Conservation (phyloP, 225 moss, liverwort and hornwort species). For the Marchantia polymorpha region DNA sequence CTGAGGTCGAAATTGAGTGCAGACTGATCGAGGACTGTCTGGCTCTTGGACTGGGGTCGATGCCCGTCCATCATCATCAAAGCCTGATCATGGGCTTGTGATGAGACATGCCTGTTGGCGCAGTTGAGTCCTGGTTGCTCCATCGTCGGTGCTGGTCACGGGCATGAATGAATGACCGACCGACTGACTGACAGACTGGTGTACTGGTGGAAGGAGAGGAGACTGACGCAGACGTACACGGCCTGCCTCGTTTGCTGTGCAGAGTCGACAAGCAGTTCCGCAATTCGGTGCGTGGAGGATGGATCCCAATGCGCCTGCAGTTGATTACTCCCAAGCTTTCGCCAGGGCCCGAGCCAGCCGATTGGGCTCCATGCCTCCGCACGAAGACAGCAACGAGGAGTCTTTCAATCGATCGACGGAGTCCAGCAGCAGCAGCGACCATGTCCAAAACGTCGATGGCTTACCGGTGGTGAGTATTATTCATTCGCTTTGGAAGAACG, state of each 20-base stretch:
- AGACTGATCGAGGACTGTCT: too few relatives aligned
- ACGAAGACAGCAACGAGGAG: not conserved
- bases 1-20: too few relatives aligned
- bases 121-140: too few relatives aligned
- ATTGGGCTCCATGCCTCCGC: constrained; percentile 25
- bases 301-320: constrained; percentile 24
- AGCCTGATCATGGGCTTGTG: too few relatives aligned
- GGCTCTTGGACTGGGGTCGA: too few relatives aligned
- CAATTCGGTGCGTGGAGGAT: constrained; percentile 36
- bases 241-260: not conserved
- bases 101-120: too few relatives aligned
- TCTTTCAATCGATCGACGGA: not conserved
- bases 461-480: not conserved
- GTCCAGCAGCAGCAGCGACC: not conserved
- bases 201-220: not conserved
- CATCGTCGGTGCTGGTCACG: too few relatives aligned
- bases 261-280: constrained; percentile 36
- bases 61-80: too few relatives aligned
- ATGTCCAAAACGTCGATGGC: not conserved
- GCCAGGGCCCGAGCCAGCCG: constrained; percentile 36
- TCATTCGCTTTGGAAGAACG: too few relatives aligned
- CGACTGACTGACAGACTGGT: too few relatives aligned
- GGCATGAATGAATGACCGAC: not conserved
- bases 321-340: constrained; percentile 41
- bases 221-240: not conserved